Conservation (phyloP, 192 early-diverging fungal genomes). For the Umbelopsis sp. region DNA sequence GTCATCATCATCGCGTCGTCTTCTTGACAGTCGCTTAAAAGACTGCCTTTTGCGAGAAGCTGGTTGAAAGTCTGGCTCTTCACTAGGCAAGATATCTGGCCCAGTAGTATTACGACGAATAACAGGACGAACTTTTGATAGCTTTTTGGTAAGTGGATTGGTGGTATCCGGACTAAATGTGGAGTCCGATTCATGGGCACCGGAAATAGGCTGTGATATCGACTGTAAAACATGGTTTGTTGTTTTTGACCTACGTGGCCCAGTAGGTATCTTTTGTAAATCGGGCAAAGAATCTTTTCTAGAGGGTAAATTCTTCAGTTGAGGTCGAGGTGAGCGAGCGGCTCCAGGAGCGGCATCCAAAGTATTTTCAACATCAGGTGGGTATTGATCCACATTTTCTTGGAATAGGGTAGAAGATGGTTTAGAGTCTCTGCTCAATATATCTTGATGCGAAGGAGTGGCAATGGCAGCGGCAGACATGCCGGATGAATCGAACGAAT, state of each 20-base stretch:
- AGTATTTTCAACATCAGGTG: slow-evolving; percentile 15
- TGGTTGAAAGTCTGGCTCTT: slow-evolving; percentile 24
- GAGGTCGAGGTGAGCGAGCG: slow-evolving; percentile 7
- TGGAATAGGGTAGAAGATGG: background rate
- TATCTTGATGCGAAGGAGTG: slow-evolving; percentile 17
- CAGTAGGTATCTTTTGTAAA: slow-evolving; percentile 7
- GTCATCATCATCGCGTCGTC: slow-evolving; percentile 27
- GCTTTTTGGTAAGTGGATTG: background rate
- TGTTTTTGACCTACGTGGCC: slow-evolving; percentile 8
- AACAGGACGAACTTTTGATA: slow-evolving; percentile 1
- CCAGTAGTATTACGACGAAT: slow-evolving; percentile 13
- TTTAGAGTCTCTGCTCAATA: slow-evolving; percentile 4
- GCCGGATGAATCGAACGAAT: slow-evolving; percentile 5
- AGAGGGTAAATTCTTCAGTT: background rate
- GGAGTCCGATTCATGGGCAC: background rate
- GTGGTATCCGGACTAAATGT: background rate
- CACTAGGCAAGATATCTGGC: background rate
- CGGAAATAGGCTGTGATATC: background rate
- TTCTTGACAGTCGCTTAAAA: slow-evolving; percentile 21
- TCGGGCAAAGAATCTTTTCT: slow-evolving; percentile 12
- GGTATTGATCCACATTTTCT: slow-evolving; percentile 1
- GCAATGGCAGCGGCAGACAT: slow-evolving; percentile 19
- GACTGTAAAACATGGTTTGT: slow-evolving; percentile 1
- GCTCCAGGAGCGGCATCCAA: slow-evolving; percentile 6
- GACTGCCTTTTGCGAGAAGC: slow-evolving; percentile 15